A percentile compares a stretch with the other conserved stretches of the same genome.
phyloP scores from a whole-genome alignment of 2,329 filamentous ascomycete species.

The Xylariaceae sp. region DNA sequence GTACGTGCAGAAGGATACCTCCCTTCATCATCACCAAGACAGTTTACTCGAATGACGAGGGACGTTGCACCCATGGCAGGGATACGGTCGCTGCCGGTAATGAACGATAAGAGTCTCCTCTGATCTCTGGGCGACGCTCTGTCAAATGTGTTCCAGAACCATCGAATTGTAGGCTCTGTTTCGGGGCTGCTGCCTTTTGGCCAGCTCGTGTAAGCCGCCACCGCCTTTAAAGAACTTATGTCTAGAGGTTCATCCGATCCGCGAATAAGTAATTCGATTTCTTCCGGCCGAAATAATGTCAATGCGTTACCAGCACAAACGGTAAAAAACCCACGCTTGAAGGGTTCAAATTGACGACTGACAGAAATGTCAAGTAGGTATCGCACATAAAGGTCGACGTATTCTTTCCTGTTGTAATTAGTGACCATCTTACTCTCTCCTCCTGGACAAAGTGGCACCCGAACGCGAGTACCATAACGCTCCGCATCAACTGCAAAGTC shows the following conservation, averaged over 20 bases:
- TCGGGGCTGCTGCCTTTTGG: slow-evolving; percentile 41
- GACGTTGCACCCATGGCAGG: slow-evolving; percentile 80
- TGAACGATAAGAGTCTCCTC: slow-evolving; percentile 75
- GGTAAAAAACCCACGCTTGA: slow-evolving; percentile 90
- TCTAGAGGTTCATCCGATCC: slow-evolving; percentile 83
- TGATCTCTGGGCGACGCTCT: slow-evolving; percentile 63
- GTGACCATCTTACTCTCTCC: slow-evolving; percentile 75
- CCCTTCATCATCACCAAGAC: slow-evolving; percentile 67
- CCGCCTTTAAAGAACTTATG: slow-evolving; percentile 68
- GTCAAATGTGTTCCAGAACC: slow-evolving; percentile 87
- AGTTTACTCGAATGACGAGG: slow-evolving; percentile 70
- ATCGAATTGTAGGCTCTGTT: slow-evolving; percentile 63
- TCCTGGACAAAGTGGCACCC: slow-evolving; percentile 67
- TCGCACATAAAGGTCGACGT: slow-evolving; percentile 78
- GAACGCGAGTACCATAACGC: slow-evolving; percentile 64
- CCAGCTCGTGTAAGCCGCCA: slow-evolving; percentile 83
- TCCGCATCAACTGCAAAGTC: slow-evolving; percentile 78
- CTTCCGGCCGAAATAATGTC: slow-evolving; percentile 81
- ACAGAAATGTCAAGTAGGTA: slow-evolving; percentile 77
- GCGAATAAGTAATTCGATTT: slow-evolving; percentile 82
- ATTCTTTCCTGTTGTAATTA: slow-evolving; percentile 79
- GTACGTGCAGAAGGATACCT: slow-evolving; percentile 83
- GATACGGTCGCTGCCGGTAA: slow-evolving; percentile 86
- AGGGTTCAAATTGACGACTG: slow-evolving; percentile 81
- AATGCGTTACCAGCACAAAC: slow-evolving; percentile 87